Evolutionary conservation across 2,329 filamentous ascomycete species (phyloP), one percentile per base, ranked within the genome.

Genomic region (Cladophialophora carrionii): DNA sequence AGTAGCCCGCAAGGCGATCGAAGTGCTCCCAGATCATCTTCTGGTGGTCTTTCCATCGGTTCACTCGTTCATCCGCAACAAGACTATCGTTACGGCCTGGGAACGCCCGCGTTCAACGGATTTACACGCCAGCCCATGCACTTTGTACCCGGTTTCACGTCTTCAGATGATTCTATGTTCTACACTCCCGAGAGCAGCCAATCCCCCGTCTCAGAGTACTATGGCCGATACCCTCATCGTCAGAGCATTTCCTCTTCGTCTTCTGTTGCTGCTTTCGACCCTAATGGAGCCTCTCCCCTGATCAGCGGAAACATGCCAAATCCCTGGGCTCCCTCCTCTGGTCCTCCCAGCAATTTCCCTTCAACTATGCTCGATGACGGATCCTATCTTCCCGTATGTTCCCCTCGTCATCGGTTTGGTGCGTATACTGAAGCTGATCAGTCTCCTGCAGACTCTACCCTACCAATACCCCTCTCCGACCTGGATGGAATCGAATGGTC

Each of bases 401-500:
- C 61, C 56, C 68, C 63, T 67, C 69, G 61, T 65, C 62, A 58
- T 67, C 61, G 53, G 53, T 58, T 64, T 68, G 60, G 61, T 67
- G 59, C 62, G 61, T 69, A 61, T 71, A 69, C 70, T 73, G 70
- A 71, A 68, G 67, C 69, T 72, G 70, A 72, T 72, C 68, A 72
- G 70, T 72, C 71, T 57, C 65, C 63, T 61, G 57, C 66, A 78
- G 76, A 72, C 71, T 68, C 72, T 76, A 55, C 73, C 75, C 53
- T 79, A 74, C 71, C 75, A 75, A 65, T 77, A 77, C 70, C 75
- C 73, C 71, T 77, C 75, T 72, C 74, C 73, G 67, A 73, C 71
- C 61, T 80, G 78, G 78, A 73, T 74, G 70, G 74, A 74, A 63
- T 72, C 74, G 70, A 77, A 71, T 73, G 72, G 72, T 68, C 71